Base-by-base conservation (phyloP, 2,329 filamentous ascomycete genomes). In the Aschersonia sp. region DNA sequence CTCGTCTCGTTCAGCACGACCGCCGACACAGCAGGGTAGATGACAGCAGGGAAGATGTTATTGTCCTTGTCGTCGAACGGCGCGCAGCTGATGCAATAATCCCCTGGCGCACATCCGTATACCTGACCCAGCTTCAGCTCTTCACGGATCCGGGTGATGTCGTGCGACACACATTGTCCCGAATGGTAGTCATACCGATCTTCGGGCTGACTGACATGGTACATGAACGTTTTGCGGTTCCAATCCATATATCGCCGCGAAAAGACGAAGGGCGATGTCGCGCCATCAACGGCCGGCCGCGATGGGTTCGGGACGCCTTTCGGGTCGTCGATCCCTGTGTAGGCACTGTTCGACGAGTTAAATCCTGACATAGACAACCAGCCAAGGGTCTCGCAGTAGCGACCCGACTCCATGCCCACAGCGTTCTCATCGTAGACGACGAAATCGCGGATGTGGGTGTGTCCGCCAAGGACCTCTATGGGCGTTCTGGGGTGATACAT, bases 361-460 rank as follows among this genome's bases (percentile, higher is more conserved):
- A 84, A 73, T 12, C 80, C 80, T 45, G 71, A 73, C 63, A 84
- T 73, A n/a, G 78, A 74, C 29, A 82, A 59, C 75, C 78, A 85
- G 30, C 80, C 80, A 0, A 84, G 66, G 2, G 80, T 84, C 63
- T 85, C 80, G 57, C 80, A 84, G 61, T 83, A 84, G 47, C 77
- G 71, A 5, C 77, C 79, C 3, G 78, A 77, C 54, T 82, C 79
- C 6, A 84, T 65, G 0, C 71, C 78, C 4, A 79, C 78, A 5
- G 75, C 73, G 54, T 71, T 72, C 48, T 76, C 70, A 56, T 85
- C 80, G 51, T 77, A 81, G 2, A 82, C 74, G 20, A 70, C 70
- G 58, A 82, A 81, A 57, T 85, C 80, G 12, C 81, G 75, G 51
- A 81, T 73, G 56, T 83, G 80, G 40, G 68, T 74, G 61, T 83